Base-by-base conservation (phyloP, 1,284 basidiomycete species). In the Vanrija humicola region DNA sequence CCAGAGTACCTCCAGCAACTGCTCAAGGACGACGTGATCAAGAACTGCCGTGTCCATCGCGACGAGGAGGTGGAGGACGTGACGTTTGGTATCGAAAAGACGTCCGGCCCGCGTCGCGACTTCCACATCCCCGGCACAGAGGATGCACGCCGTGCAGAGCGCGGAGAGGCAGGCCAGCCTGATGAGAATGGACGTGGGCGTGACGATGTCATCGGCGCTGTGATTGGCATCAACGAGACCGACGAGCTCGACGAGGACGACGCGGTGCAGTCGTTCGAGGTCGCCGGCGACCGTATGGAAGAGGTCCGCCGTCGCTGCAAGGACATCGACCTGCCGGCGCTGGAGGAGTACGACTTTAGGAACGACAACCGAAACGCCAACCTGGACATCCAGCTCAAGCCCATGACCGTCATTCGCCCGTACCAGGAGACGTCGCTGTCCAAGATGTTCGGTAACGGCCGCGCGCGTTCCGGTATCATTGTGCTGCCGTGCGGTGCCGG, bases 401-500 rank as follows among this genome's bases (percentile, higher is more conserved):
- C 94, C 3, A 89, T 91, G 48, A 97, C 94, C 0, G 88, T 92
- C 62, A 96, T 98, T 70, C 84, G 94, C 55, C 90, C 94, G 12
- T 98, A 98, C 76, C 94, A 98, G 76, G 94, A 97, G 77, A 97
- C 94, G 46, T 92, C 89, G 72, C 78, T 97, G 48, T 93, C 90
- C 63, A 98, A 98, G 78, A 97, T 98, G 94, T 97, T 97, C 74
- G 94, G 94, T 55, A 97, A 98, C 74, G 94, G 93, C 48, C 92
- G 94, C 70, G 94, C 94, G 45, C 84, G 94, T 55, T 98, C 94
- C 47, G 96, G 96, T 4, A 98, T 99, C 66, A 98, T 99, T 62
- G 96, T 99, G 5, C 80, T 99, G 29, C 96, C 96, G 40, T 99
- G 96, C 72, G 96, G 96, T 58, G 96, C 96, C 29, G 96, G 96